Evolutionary conservation across 1,284 basidiomycete species (phyloP).

Genomic region (Austroboletus niveus): DNA sequence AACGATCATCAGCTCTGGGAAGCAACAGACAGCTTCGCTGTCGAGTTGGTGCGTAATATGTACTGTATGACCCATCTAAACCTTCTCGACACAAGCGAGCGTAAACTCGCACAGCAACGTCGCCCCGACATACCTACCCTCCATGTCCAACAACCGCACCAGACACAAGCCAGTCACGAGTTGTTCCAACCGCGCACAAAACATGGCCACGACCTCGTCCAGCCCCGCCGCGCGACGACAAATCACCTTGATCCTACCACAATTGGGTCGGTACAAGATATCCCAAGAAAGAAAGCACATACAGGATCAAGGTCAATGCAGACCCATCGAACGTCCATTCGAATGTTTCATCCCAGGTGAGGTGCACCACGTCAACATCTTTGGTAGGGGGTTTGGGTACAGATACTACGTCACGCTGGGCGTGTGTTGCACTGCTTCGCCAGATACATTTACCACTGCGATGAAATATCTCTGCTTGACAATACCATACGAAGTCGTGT

Average conservation of each 20-base stretch:
- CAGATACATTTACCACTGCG: constrained; percentile 37
- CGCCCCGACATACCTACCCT: constrained; percentile 52
- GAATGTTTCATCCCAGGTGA: constrained; percentile 46
- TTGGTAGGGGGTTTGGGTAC: constrained; percentile 10
- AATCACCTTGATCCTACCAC: constrained; percentile 33
- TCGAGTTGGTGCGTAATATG: too few species aligned
- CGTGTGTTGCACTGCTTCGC: constrained; percentile 34
- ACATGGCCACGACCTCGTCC: constrained; percentile 46
- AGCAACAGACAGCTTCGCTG: too few species aligned
- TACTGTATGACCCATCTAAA: too few species aligned
- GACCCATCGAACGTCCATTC: constrained; percentile 49
- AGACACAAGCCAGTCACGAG: constrained; percentile 50
- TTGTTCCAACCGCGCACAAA: constrained; percentile 48
- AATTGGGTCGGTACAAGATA: background rate
- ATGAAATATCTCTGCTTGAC: constrained; percentile 44
- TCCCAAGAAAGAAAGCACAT: constrained; percentile 7
- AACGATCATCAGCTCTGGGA: too few species aligned
- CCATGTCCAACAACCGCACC: constrained; percentile 49
- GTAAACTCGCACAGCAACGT: constrained; percentile 46
- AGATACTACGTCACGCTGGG: constrained; percentile 29
- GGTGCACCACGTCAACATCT: constrained; percentile 32
- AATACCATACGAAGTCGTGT: constrained; percentile 39
- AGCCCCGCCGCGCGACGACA: constrained; percentile 42
- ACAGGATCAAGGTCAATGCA: constrained; percentile 52
- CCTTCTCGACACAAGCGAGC: background rate